Conservation (phyloP, 129 eudicot genomes). For the Flaveria bidentis region DNA sequence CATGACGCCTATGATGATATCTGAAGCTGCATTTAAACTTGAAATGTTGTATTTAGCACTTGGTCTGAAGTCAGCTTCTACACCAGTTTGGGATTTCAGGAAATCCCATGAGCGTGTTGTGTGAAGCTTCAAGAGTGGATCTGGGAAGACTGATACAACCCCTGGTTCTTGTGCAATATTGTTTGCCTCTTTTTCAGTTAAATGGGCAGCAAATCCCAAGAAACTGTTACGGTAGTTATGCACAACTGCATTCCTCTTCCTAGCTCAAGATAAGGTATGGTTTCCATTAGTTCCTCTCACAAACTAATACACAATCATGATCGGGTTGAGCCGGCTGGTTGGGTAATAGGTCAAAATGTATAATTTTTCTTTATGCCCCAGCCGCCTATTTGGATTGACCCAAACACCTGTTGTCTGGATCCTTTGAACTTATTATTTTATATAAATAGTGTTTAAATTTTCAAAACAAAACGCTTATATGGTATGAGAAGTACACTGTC, state of each 20-base stretch:
- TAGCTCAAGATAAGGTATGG: constrained; percentile 26
- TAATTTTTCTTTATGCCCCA: background rate
- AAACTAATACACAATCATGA: background rate
- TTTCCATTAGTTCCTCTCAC: constrained; percentile 11
- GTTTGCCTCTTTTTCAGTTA: constrained; percentile 62
- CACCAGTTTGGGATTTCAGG: constrained; percentile 49
- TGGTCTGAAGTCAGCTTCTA: constrained; percentile 27
- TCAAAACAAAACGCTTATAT: no score
- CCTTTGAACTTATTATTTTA: background rate
- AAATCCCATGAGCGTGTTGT: constrained; percentile 96
- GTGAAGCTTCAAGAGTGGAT: constrained; percentile 63
- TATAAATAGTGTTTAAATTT: background rate
- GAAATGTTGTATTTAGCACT: constrained; percentile 10
- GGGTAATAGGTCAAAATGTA: background rate
- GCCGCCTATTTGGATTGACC: background rate
- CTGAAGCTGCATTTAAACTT: constrained; percentile 39
- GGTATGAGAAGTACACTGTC: no score
- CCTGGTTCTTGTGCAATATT: constrained; percentile 56
- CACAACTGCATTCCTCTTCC: constrained; percentile 54
- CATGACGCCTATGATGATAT: constrained; percentile 68
- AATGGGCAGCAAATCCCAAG: constrained; percentile 74
- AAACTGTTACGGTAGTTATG: constrained; percentile 73
- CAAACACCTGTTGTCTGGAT: background rate
- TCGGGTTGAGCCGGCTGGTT: background rate
- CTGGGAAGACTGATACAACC: constrained; percentile 84